Evolutionary conservation across 2,329 filamentous ascomycete species (phyloP).

Genomic region (Delphinella strobiligena): DNA sequence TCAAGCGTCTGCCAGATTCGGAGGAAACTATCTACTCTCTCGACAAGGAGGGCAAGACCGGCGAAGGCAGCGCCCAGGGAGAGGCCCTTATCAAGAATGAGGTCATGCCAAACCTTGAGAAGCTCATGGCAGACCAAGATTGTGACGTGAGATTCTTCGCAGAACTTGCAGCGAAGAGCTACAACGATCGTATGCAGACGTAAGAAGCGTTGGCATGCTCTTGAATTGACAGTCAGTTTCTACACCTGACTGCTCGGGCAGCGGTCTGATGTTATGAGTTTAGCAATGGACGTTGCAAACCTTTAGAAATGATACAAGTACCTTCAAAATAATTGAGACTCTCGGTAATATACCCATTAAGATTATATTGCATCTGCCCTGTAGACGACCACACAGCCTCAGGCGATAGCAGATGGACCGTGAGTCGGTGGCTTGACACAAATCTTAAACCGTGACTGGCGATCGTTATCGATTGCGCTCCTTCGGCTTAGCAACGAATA

Average conservation of each 20-base stretch:
- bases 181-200: constrained; percentile 25
- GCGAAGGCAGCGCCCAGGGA: constrained; percentile 27
- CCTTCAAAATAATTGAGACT: neutral
- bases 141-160: constrained; percentile 98
- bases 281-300: neutral
- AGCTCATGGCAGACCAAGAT: constrained; percentile 93
- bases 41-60: constrained; percentile 59
- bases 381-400: neutral
- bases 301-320: neutral
- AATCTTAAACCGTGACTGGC: neutral
- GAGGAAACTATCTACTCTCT: constrained; percentile 67
- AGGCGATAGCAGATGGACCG: neutral
- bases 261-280: neutral
- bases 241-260: too few species aligned
- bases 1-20: constrained; percentile 79
- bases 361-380: neutral
- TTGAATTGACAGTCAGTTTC: neutral
- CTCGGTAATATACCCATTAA: too few species aligned
- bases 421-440: neutral
- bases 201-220: constrained; percentile 5
- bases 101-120: constrained; percentile 81
- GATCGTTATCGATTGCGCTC: neutral
- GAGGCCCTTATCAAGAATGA: constrained; percentile 32
- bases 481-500: too few species aligned
- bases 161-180: constrained; percentile 63